These are phyloP conservation scores for Saccharomycopsis hybrid DNA, from an alignment of 1,139 yeast species.

Conservation along the genomic window DNA sequence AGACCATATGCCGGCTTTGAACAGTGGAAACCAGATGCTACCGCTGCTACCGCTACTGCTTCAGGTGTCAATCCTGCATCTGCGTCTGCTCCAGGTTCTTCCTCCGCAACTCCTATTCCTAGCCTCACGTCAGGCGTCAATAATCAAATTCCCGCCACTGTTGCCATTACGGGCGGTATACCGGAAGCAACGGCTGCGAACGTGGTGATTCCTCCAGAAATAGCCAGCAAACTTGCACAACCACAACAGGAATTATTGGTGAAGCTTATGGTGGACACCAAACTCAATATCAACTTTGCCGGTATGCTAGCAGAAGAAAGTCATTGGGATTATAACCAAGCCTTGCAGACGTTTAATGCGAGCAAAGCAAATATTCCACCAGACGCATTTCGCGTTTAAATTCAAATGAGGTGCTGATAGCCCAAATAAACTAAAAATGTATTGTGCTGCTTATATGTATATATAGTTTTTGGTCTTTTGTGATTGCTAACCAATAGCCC, in stretches of 20 bases:
- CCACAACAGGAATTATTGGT: conserved; percentile 62
- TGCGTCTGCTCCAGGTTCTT: conserved; percentile 18
- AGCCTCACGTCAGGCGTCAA: conserved; percentile 14
- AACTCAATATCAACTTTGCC: conserved; percentile 71
- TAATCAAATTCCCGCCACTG: conserved; percentile 11
- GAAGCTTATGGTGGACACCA: conserved; percentile 65
- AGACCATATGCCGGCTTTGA: conserved; percentile 50
- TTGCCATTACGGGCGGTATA: conserved; percentile 13
- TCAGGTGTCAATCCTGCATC: conserved; percentile 22
- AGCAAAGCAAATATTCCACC: conserved; percentile 52
- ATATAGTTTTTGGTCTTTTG: no score
- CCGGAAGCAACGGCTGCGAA: conserved; percentile 28
- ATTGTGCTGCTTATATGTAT: no score
- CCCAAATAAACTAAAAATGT: no score
- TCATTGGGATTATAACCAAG: conserved; percentile 70
- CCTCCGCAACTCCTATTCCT: conserved; percentile 21
- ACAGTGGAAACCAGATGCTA: conserved; percentile 32
- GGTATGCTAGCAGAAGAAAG: conserved; percentile 86
- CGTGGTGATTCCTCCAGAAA: conserved; percentile 42
- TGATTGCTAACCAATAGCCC: no score
- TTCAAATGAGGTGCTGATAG: no score
- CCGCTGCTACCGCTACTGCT: conserved; percentile 18
- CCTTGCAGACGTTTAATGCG: conserved; percentile 64
- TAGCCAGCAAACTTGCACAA: conserved; percentile 44
- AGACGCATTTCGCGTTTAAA: conserved; percentile 37